Percentiles rank a stretch among this genome's conserved stretches.
Conservation (phyloP, 768 basidiomycete species). For the Russula olivacea region DNA sequence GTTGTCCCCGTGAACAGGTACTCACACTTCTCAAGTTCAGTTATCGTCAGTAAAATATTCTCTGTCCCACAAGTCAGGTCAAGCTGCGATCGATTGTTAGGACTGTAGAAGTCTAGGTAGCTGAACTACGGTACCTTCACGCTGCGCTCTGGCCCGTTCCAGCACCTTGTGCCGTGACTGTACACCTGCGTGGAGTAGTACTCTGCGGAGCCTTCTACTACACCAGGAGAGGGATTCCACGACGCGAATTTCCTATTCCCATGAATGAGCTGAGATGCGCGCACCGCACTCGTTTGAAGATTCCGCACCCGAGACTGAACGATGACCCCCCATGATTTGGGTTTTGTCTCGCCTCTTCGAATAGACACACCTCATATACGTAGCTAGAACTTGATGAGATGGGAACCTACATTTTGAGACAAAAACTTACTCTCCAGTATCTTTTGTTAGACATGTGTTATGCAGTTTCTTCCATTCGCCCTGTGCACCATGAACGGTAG, state of each 20-base stretch:
- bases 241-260: constrained; percentile 58
- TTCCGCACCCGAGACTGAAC: constrained; percentile 76
- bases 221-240: constrained; percentile 66
- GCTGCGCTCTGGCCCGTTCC: constrained; percentile 92
- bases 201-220: constrained; percentile 53
- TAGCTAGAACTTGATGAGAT: constrained; percentile 48
- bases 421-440: constrained; percentile 80
- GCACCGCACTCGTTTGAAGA: not conserved
- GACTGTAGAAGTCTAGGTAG: not conserved
- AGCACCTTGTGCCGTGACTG: constrained; percentile 80
- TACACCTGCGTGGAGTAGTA: constrained; percentile 84
- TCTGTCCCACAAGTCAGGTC: constrained; percentile 79
- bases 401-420: not conserved
- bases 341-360: constrained; percentile 83
- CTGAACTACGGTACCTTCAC: constrained; percentile 50
- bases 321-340: constrained; percentile 70
- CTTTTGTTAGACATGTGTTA: constrained; percentile 67
- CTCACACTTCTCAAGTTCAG: constrained; percentile 95
- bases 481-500: constrained; percentile 60
- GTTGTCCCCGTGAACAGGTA: constrained; percentile 82
- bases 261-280: not conserved
- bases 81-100: constrained; percentile 44
- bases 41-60: constrained; percentile 69
- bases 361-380: constrained; percentile 91
- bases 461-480: constrained; percentile 98